Evolutionary conservation across 2,329 filamentous ascomycete genomes (phyloP).

Genomic region (Cytospora piceicola): DNA sequence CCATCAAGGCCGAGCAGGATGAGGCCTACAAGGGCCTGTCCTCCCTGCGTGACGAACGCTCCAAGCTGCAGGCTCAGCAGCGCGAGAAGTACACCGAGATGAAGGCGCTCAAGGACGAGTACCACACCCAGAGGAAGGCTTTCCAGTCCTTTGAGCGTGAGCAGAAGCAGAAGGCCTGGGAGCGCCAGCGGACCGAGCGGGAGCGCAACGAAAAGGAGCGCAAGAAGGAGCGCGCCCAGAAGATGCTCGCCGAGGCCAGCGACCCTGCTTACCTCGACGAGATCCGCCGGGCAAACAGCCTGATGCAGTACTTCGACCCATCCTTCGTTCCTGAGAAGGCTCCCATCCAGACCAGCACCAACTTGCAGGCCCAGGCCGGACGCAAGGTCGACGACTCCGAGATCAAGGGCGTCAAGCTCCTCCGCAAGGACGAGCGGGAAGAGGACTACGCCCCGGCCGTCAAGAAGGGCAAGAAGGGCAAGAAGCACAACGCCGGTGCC

Average conservation of each 20-base stretch:
- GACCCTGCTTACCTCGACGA: conserved; percentile 90
- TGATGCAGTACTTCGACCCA: conserved; percentile 92
- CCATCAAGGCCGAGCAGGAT: conserved; percentile 90
- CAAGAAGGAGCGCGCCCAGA: conserved; percentile 75
- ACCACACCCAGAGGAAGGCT: conserved; percentile 82
- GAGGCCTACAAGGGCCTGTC: conserved; percentile 88
- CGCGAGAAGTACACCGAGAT: conserved; percentile 83
- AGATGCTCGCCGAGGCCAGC: conserved; percentile 78
- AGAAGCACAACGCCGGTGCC: conserved; percentile 65
- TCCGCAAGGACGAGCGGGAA: conserved; percentile 85
- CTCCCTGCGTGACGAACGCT: conserved; percentile 80
- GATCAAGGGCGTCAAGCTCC: conserved; percentile 81
- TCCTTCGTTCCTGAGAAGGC: conserved; percentile 64
- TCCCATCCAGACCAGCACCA: conserved; percentile 66
- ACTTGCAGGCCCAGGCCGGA: conserved; percentile 76
- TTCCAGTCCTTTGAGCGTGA: conserved; percentile 83
- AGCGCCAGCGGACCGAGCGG: conserved; percentile 81
- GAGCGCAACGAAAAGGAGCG: conserved; percentile 72
- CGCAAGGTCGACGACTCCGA: conserved; percentile 84
- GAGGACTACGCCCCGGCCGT: conserved; percentile 82
- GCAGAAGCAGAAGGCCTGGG: conserved; percentile 73
- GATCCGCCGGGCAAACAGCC: conserved; percentile 83
- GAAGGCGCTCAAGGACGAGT: conserved; percentile 86
- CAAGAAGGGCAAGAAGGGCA: conserved; percentile 88
- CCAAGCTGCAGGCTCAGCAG: conserved; percentile 81